Conservation (phyloP, 2,329 filamentous ascomycete genomes). For the Orbilia javanica region DNA sequence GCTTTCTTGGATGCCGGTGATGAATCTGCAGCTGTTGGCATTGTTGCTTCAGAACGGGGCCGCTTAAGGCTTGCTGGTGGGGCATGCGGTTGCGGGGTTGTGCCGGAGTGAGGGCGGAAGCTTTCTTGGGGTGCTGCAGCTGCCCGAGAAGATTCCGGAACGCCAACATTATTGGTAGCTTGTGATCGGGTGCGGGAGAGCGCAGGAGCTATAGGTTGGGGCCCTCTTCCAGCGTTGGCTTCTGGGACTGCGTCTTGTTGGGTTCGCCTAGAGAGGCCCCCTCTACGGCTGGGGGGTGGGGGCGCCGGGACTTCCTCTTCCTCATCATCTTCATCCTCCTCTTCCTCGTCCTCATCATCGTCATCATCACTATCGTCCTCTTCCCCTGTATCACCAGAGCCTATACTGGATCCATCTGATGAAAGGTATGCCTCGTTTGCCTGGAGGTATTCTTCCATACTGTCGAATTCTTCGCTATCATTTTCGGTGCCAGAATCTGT, state of each 20-base stretch:
- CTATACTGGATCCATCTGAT: neutral
- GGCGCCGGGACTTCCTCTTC: slow-evolving; percentile 5
- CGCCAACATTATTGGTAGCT: neutral
- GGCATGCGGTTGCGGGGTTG: slow-evolving; percentile 12
- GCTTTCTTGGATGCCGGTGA: slow-evolving; percentile 30
- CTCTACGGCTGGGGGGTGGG: no score
- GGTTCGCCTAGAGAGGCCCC: no score
- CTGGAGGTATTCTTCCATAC: neutral
- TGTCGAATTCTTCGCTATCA: neutral
- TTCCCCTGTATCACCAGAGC: neutral
- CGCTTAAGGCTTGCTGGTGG: slow-evolving; percentile 30
- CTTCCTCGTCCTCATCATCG: neutral
- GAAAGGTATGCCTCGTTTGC: neutral
- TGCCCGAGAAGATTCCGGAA: slow-evolving; percentile 30
- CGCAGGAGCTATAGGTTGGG: neutral
- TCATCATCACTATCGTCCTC: neutral
- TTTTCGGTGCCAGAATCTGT: slow-evolving; percentile 11
- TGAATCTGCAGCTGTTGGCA: neutral
- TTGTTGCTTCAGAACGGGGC: slow-evolving; percentile 21
- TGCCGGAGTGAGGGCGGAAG: neutral
- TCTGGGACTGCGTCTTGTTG: neutral
- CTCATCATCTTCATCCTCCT: neutral
- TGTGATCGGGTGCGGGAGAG: neutral
- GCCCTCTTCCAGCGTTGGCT: neutral
- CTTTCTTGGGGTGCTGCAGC: slow-evolving; percentile 22